phyloP scores from a whole-genome alignment of 306 rosid species.

The Fragaria vesca region DNA sequence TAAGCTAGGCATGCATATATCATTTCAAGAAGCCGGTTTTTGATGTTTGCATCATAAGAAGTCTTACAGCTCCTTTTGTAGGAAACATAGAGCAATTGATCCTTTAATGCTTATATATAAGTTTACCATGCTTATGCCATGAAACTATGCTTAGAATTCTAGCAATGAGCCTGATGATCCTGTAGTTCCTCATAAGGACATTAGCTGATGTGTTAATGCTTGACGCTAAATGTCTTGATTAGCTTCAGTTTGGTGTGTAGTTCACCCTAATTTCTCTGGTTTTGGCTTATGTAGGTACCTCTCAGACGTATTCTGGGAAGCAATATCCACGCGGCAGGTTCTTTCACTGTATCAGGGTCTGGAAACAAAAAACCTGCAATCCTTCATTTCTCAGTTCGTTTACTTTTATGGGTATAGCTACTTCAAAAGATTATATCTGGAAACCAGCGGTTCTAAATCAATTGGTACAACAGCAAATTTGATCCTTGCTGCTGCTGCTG shows the following conservation, averaged over 20 bases:
- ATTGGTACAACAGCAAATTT: slow-evolving; percentile 85
- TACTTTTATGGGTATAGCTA: slow-evolving; percentile 98
- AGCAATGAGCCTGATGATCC: background rate
- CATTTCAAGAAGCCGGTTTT: background rate
- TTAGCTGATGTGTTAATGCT: background rate
- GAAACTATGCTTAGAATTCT: background rate
- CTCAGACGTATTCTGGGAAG: slow-evolving; percentile 89
- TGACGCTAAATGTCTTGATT: slow-evolving; percentile 5
- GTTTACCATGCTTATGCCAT: background rate
- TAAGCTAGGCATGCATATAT: background rate
- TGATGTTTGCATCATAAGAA: background rate
- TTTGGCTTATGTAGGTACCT: slow-evolving; percentile 63
- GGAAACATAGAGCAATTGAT: background rate
- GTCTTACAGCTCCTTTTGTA: background rate
- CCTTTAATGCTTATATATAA: background rate
- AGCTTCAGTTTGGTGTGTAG: background rate
- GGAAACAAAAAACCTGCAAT: slow-evolving; percentile 88
- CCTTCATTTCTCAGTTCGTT: slow-evolving; percentile 87
- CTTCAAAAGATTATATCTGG: slow-evolving; percentile 78
- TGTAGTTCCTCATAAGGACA: background rate
- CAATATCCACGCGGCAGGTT: slow-evolving; percentile 66
- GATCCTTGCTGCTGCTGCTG: slow-evolving; percentile 94
- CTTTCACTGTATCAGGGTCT: slow-evolving; percentile 95
- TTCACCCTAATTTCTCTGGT: slow-evolving; percentile 9
- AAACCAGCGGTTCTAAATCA: slow-evolving; percentile 66